These are phyloP conservation scores for Proteromonas lacertae DNA, from an alignment of 352 stramenopile genomes.

Conservation along the genomic window DNA sequence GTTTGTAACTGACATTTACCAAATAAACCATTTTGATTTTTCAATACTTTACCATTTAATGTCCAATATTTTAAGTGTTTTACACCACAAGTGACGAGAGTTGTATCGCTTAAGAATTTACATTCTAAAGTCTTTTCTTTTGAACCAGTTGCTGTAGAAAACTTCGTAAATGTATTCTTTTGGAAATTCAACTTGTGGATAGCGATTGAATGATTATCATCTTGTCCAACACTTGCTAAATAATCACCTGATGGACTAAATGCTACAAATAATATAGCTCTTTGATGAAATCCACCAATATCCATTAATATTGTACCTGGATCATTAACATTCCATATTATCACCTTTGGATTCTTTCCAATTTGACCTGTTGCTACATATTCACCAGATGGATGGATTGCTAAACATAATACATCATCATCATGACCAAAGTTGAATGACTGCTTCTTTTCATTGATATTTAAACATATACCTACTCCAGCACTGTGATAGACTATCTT, in stretches of 20 bases:
- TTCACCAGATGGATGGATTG: conserved; percentile 22
- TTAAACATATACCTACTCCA: too few species aligned
- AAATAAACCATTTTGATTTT: conserved; percentile 4
- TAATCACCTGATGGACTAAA: background rate
- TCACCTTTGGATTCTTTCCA: conserved; percentile 10
- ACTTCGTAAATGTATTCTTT: background rate
- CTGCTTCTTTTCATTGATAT: conserved; percentile 2
- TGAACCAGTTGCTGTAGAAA: background rate
- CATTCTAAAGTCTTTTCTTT: background rate
- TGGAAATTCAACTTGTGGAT: background rate
- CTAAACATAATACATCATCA: conserved; percentile 33
- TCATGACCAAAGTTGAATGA: conserved; percentile 18
- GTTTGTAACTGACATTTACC: conserved; percentile 9
- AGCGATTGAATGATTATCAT: background rate
- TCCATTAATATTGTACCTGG: too few species aligned
- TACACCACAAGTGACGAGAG: background rate
- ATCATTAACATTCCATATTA: conserved; percentile 9
- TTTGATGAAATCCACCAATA: background rate
- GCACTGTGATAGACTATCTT: conserved; percentile 1
- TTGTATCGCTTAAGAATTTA: background rate
- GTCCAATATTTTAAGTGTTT: background rate
- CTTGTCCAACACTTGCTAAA: background rate
- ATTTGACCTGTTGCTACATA: conserved; percentile 44
- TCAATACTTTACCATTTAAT: background rate
- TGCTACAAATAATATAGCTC: background rate